Base-by-base conservation (phyloP, 257 asterid species). In the Forsythia viridissima region DNA sequence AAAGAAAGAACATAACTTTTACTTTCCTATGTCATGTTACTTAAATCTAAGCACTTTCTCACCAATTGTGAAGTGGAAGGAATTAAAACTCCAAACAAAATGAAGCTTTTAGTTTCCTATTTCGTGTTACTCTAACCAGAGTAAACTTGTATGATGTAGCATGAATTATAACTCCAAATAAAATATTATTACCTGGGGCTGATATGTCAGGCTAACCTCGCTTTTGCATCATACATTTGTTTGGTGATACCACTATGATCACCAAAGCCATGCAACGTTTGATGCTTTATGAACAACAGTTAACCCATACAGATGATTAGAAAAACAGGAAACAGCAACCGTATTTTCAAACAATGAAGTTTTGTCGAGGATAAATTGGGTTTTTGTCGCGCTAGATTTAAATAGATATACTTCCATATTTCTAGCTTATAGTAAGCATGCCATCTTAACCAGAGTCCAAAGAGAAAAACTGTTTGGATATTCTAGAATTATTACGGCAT, bases 81-180 rank as follows among this genome's bases (percentile, higher is more conserved):
- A 24, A 20, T 1, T 61, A 61, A 20, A 61, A 61, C 6, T 10
- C 37, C 38, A 24, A 20, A 57, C 66, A n/a, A 46, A 24, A 57
- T 76, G 44, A 51, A 72, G 72, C 74, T 76, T 30, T 44, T 67
- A 52, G 70, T 44, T 46, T 40, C 38, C 15, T 10, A n/a, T 20
- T 71, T 39, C 6, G 38, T 71, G 51, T 67, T 16, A 59, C 55
- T 10, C 7, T 43, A 48, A 74, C n/a, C 20, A 38, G 39, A 9
- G 13, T 24, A 24, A 65, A 80, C 34, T 72, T 67, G 73, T 63
- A 3, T 11, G 39, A 82, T 93, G 90, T 93, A 72, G 92, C 93
- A 71, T 87, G 98, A 81, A 82, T 85, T 66, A 91, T 91, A 91
- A 91, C 93, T 84, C 89, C 92, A 80, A 73, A 83, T 84, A 89